Base-by-base conservation (phyloP, 495 filamentous ascomycete genomes). In the Jackrogersella multiformis region DNA sequence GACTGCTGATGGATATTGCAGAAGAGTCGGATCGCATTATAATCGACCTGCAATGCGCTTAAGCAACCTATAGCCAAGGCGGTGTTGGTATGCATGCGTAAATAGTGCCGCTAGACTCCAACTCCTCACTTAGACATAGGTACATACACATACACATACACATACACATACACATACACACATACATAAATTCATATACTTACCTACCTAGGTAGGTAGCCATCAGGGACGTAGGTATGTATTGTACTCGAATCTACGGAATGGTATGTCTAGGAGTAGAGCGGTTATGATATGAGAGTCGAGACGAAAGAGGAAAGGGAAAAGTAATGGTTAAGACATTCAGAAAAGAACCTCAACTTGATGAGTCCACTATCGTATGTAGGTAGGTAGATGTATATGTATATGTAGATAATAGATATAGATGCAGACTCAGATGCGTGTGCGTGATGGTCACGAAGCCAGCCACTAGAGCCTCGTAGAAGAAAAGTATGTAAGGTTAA, bases 371-470 rank as follows among this genome's bases (percentile, higher is more conserved):
- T n/a, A n/a, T n/a, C n/a, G n/a, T n/a, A n/a, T n/a, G n/a, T n/a
- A n/a, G n/a, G n/a, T n/a, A n/a, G n/a, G n/a, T n/a, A n/a, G n/a
- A n/a, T n/a, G n/a, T n/a, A n/a, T n/a, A n/a, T n/a, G n/a, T n/a
- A n/a, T n/a, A n/a, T n/a, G n/a, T n/a, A n/a, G n/a, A n/a, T n/a
- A n/a, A n/a, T n/a, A n/a, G n/a, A n/a, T n/a, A n/a, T n/a, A n/a
- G n/a, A n/a, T n/a, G n/a, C n/a, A n/a, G n/a, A n/a, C n/a, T n/a
- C n/a, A n/a, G n/a, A n/a, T n/a, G n/a, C n/a, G 23, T 55, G 54
- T 59, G 36, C 45, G 55, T 36, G 54, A 59, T 54, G 54, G 15
- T 65, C 54, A 65, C 44, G 53, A 64, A 42, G 26, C 30, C 45
- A 53, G 54, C 53, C 45, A 58, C 24, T 64, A 24, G 41, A 45